phyloP scores from a whole-genome alignment of 805 yeast genomes.

The Metschnikowia koreensis region DNA sequence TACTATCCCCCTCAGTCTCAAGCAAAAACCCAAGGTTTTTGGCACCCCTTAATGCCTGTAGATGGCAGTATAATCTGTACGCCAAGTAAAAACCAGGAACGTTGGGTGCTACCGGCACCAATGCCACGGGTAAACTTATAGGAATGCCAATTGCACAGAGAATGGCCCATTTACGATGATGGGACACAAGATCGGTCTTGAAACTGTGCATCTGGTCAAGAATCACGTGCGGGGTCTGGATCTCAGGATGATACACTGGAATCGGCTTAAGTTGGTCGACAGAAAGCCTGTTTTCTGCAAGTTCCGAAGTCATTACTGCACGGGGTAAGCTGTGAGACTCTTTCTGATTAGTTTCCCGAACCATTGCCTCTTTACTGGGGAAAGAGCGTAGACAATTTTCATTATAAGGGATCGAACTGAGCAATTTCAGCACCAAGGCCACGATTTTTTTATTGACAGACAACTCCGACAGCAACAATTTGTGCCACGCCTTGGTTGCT shows the following conservation, averaged over 20 bases:
- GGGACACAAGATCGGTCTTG: constrained; percentile 42
- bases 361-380: constrained; percentile 64
- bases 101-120: constrained; percentile 86
- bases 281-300: constrained; percentile 19
- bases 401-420: constrained; percentile 72
- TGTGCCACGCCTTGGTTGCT: constrained; percentile 62
- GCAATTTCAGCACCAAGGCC: constrained; percentile 45
- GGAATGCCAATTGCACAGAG: constrained; percentile 65
- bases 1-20: constrained; percentile 22
- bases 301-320: constrained; percentile 17
- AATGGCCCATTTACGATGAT: constrained; percentile 57
- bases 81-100: constrained; percentile 86
- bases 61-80: constrained; percentile 80
- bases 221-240: constrained; percentile 31
- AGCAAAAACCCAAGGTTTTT: constrained; percentile 60
- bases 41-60: constrained; percentile 75
- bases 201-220: constrained; percentile 42
- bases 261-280: constrained; percentile 35
- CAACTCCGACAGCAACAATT: constrained; percentile 53
- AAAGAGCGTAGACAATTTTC: constrained; percentile 74
- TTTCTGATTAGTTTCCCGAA: constrained; percentile 44
- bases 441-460: constrained; percentile 61
- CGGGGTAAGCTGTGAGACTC: constrained; percentile 10
- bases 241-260: constrained; percentile 39
- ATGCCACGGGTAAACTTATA: constrained; percentile 71